Percentiles rank a stretch among this genome's conserved stretches.
Evolutionary conservation across 768 basidiomycete genomes (phyloP).

Genomic region (Leccinum longicurvipes): DNA sequence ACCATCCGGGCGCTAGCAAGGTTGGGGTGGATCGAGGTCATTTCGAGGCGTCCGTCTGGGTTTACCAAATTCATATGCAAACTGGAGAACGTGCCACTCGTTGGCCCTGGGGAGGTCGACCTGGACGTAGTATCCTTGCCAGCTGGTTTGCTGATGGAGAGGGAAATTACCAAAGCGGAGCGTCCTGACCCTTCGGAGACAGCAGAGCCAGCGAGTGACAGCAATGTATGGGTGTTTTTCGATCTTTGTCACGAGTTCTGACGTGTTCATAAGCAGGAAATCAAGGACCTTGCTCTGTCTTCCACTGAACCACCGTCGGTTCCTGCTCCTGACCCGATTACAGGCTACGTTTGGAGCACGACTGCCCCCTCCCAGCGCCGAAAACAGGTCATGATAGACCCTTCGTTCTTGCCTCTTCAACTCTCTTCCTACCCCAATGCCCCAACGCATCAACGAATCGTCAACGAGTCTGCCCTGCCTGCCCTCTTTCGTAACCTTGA

Average conservation of each 20-base stretch:
- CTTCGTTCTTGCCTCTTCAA: constrained; percentile 82
- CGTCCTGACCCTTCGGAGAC: constrained; percentile 24
- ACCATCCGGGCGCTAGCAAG: constrained; percentile 72
- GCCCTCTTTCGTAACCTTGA: constrained; percentile 70
- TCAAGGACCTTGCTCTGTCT: constrained; percentile 10
- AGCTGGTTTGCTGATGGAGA: constrained; percentile 70
- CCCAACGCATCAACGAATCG: constrained; percentile 40
- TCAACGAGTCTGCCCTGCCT: constrained; percentile 54
- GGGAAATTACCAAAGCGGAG: constrained; percentile 39
- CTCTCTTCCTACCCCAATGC: constrained; percentile 68
- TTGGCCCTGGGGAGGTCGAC: constrained; percentile 79
- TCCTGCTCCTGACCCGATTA: constrained; percentile 64
- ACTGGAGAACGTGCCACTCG: constrained; percentile 85
- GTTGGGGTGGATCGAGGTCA: constrained; percentile 86
- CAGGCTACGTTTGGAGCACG: constrained; percentile 85
- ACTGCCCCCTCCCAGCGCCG: constrained; percentile 85
- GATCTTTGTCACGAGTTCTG: constrained; percentile 1
- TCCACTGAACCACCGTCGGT: constrained; percentile 14
- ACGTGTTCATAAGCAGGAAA: constrained; percentile 19
- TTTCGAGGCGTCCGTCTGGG: constrained; percentile 84
- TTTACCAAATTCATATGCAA: constrained; percentile 80
- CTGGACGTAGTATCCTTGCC: constrained; percentile 73
- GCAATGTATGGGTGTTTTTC: constrained; percentile 12
- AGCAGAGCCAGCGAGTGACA: not conserved
- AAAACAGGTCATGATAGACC: constrained; percentile 82